These are phyloP conservation scores for Cyclotella atomus DNA, from an alignment of 108 stramenopile genomes.

Conservation along the genomic window DNA sequence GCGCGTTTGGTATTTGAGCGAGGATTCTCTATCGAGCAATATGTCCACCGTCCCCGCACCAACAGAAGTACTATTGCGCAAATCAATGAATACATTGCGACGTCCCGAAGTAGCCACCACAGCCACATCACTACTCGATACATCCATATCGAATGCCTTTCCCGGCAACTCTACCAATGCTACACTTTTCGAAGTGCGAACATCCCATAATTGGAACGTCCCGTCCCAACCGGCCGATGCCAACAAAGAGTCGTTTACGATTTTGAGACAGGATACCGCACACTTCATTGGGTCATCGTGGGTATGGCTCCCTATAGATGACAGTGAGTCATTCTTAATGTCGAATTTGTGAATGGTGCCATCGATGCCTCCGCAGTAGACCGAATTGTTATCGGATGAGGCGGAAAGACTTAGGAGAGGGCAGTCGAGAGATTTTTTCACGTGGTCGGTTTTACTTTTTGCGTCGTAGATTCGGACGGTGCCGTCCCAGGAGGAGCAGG, in stretches of 20 bases:
- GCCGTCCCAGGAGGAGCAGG: conserved; percentile 84
- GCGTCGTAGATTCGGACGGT: conserved; percentile 72
- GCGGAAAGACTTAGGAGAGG: conserved; percentile 65
- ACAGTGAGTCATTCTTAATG: conserved; percentile 17
- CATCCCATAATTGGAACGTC: conserved; percentile 75
- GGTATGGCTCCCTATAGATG: conserved; percentile 45
- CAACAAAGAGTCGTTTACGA: conserved; percentile 32
- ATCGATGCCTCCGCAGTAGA: conserved; percentile 75
- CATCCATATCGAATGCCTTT: conserved; percentile 87
- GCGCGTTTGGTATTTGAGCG: conserved; percentile 89
- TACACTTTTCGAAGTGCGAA: conserved; percentile 30
- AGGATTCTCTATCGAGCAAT: conserved; percentile 79
- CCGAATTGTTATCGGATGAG: background rate
- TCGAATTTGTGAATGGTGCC: conserved; percentile 60
- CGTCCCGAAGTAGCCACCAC: conserved; percentile 76
- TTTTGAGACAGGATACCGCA: conserved; percentile 46
- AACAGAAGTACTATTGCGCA: conserved; percentile 30
- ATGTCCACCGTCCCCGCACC: conserved; percentile 23
- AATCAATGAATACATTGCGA: conserved; percentile 61
- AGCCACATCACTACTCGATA: conserved; percentile 37
- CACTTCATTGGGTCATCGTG: conserved; percentile 13
- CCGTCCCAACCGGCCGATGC: conserved; percentile 80
- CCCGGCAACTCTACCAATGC: conserved; percentile 61
- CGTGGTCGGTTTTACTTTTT: conserved; percentile 19
- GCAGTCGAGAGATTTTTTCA: conserved; percentile 66